Evolutionary conservation across 257 asterid species (phyloP).

Genomic region (Solanum chilense): DNA sequence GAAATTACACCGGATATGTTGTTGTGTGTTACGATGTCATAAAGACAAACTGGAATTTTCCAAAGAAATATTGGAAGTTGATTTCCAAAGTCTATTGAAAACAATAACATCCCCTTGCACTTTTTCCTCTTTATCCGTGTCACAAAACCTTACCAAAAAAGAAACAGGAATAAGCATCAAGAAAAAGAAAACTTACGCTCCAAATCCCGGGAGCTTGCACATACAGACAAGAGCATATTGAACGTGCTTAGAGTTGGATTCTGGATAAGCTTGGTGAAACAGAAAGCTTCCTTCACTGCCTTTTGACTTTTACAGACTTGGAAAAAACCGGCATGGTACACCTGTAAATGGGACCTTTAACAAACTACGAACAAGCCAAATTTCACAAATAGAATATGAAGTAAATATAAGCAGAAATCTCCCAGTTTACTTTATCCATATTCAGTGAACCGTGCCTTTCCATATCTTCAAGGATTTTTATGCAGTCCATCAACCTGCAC

Average conservation of each 20-base stretch:
- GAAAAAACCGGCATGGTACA: constrained; percentile 72
- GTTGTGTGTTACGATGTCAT: background rate
- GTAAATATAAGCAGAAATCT: background rate
- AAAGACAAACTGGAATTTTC: background rate
- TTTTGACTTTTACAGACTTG: constrained; percentile 71
- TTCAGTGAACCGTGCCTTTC: constrained; percentile 62
- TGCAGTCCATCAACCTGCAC: constrained; percentile 71
- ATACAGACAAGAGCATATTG: constrained; percentile 96
- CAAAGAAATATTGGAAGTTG: background rate
- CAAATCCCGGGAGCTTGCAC: constrained; percentile 76
- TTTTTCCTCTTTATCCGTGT: background rate
- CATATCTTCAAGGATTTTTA: constrained; percentile 79
- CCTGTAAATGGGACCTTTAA: constrained; percentile 31
- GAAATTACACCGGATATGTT: background rate
- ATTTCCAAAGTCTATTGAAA: background rate
- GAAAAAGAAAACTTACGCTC: constrained; percentile 39
- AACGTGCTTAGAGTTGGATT: constrained; percentile 93
- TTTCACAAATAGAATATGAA: background rate
- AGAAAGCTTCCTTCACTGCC: constrained; percentile 76
- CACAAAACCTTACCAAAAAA: background rate
- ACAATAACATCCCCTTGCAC: background rate
- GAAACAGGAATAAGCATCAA: background rate
- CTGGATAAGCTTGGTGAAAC: constrained; percentile 65
- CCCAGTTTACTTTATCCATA: constrained; percentile 60
- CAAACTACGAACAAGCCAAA: background rate